phyloP scores from a whole-genome alignment of 768 basidiomycete genomes.

The Chalciporus sphaerocephalus region DNA sequence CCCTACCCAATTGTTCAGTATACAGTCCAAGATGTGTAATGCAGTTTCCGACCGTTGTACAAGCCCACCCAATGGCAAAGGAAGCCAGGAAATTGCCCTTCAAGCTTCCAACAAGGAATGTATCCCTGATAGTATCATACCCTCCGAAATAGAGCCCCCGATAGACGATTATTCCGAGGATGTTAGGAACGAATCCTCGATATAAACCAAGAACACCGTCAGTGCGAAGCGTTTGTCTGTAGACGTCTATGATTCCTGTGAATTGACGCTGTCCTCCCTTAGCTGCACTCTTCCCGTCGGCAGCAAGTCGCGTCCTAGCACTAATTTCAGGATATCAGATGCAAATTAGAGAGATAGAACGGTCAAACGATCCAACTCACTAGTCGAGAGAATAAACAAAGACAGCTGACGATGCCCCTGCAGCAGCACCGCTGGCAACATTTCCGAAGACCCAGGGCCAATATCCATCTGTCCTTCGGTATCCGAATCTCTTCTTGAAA shows the following conservation, averaged over 20 bases:
- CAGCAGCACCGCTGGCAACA: conserved; percentile 40
- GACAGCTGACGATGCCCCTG: conserved; percentile 39
- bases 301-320: conserved; percentile 40
- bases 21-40: not conserved
- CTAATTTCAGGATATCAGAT: conserved; percentile 15
- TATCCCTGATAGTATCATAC: conserved; percentile 39
- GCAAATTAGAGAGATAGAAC: not conserved
- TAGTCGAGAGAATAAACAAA: conserved; percentile 48
- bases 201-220: conserved; percentile 41
- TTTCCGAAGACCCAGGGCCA: conserved; percentile 29
- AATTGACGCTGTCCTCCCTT: conserved; percentile 41
- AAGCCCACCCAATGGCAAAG: conserved; percentile 40
- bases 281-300: conserved; percentile 34
- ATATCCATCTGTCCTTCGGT: conserved; percentile 29
- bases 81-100: conserved; percentile 39
- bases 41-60: conserved; percentile 34
- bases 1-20: conserved; percentile 20
- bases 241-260: conserved; percentile 39
- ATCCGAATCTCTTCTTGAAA: conserved; percentile 37
- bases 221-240: conserved; percentile 38
- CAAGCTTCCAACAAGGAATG: conserved; percentile 36
- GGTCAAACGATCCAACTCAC: conserved; percentile 15
- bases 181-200: conserved; percentile 40
- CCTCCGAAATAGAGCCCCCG: conserved; percentile 45
- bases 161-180: conserved; percentile 41